Evolutionary conservation across 2,329 filamentous ascomycete species (phyloP).

Genomic region (Akanthomyces lecanii): DNA sequence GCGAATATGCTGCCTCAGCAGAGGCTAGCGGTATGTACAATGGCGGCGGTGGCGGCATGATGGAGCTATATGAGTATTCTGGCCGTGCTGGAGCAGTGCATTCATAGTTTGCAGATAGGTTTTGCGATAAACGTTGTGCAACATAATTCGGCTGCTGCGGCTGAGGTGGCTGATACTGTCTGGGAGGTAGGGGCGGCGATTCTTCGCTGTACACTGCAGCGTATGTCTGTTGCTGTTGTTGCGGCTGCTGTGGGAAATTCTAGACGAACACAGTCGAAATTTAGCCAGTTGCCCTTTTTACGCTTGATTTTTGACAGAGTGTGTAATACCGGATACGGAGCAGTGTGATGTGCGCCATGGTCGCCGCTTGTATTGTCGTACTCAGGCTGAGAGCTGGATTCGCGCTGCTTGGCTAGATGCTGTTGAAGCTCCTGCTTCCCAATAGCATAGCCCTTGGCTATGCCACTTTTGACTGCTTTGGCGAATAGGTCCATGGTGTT

Average conservation of each 20-base stretch:
- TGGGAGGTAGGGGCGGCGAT: conserved; percentile 4
- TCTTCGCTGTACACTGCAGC: background rate
- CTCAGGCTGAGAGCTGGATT: background rate
- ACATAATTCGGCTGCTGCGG: background rate
- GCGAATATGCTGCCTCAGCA: background rate
- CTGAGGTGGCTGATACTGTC: conserved; percentile 8
- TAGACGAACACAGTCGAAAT: background rate
- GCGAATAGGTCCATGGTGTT: conserved; percentile 18
- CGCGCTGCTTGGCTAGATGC: conserved; percentile 17
- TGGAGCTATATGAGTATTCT: conserved; percentile 5
- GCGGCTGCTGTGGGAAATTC: background rate
- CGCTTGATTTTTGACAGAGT: background rate
- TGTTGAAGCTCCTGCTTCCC: conserved; percentile 21
- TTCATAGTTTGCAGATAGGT: background rate
- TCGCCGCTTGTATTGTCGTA: background rate
- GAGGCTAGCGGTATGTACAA: background rate
- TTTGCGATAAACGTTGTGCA: background rate
- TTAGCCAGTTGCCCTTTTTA: background rate
- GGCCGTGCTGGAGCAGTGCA: background rate
- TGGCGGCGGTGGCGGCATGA: conserved; percentile 9
- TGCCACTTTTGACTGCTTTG: conserved; percentile 19
- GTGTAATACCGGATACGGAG: background rate
- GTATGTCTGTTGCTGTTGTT: background rate
- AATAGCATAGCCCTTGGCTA: conserved; percentile 19
- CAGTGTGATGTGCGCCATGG: background rate